Evolutionary conservation across 495 filamentous ascomycete genomes (phyloP).

Genomic region (Darksidea phi): DNA sequence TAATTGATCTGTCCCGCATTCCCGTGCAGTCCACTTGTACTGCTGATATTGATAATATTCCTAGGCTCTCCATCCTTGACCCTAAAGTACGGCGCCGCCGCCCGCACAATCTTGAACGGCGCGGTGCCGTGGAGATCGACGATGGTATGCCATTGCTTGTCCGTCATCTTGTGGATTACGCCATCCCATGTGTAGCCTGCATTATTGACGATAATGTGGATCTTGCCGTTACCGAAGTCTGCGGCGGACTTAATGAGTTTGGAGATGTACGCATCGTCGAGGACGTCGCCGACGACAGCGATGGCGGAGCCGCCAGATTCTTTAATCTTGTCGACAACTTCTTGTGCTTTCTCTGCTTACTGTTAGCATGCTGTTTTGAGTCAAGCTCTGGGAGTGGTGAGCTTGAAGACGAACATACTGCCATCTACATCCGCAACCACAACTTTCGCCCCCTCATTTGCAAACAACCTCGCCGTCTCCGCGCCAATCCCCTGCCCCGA

Average conservation of each 20-base stretch:
- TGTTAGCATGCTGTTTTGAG: conserved; percentile 33
- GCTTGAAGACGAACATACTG: conserved; percentile 46
- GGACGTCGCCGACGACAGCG: conserved; percentile 70
- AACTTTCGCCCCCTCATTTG: conserved; percentile 81
- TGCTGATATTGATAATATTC: conserved; percentile 77
- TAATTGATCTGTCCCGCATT: conserved; percentile 88
- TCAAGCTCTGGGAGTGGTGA: not conserved
- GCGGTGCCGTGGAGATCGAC: conserved; percentile 75
- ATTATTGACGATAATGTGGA: conserved; percentile 86
- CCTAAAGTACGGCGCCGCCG: conserved; percentile 79
- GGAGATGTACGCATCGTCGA: conserved; percentile 64
- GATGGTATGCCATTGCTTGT: conserved; percentile 90
- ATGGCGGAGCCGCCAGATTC: conserved; percentile 62
- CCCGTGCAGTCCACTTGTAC: conserved; percentile 75
- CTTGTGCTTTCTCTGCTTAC: conserved; percentile 58
- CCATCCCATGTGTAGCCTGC: conserved; percentile 89
- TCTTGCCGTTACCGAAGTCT: conserved; percentile 79
- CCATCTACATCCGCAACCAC: conserved; percentile 78
- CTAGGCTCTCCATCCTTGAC: conserved; percentile 78
- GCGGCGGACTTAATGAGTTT: conserved; percentile 69
- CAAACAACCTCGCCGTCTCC: conserved; percentile 75
- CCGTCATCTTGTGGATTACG: conserved; percentile 88
- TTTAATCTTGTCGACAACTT: conserved; percentile 65
- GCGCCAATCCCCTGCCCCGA: conserved; percentile 88
- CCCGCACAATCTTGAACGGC: conserved; percentile 77